Evolutionary conservation across 2,329 filamentous ascomycete species (phyloP), one percentile per base, ranked within the genome.

Genomic region (Fusarium ramigenum): DNA sequence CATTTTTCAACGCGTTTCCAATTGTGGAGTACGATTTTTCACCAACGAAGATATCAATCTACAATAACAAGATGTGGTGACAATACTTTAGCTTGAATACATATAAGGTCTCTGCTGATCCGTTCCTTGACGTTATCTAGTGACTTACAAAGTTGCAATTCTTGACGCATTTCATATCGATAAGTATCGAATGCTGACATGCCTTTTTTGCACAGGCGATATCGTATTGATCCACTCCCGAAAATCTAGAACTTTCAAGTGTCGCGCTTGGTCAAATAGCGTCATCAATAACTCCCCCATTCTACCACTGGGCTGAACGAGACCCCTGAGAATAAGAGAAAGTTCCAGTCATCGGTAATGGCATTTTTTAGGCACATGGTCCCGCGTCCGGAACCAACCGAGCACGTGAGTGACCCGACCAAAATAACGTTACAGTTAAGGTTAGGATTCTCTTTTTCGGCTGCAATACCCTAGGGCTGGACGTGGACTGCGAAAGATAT

Each of bases 81-180:
- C 4, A 21, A 4, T 2, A 16, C 10, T 18, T 3, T 4, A 4
- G 7, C 9, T n/a, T 2, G 6, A 9, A 12, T 12, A 9, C 0
- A 3, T 9, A 16, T 2, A 28, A 14, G 4, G 0, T 19, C 2
- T 30, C 4, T n/a, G 1, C 16, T 9, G 0, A n/a, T 30, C 4
- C 6, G 30, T 8, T 15, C 7, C 2, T 30, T 5, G 2, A 3
- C 11, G 18, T 2, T 2, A 19, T 5, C 23, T 9, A 7, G 5
- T 5, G 9, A 3, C 1, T 19, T 15, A 25, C 25, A 25, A 25
- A 25, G 25, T 25, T 25, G 1, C 3, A 2, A 19, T 42, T n/a
- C 2, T 15, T 23, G 1, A 12, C 10, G 18, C 4, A 9, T 4
- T 23, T 2, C 2, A 34, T 19, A 2, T 19, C n/a, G 2, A 34